Evolutionary conservation across 2,329 filamentous ascomycete genomes (phyloP), one percentile per base, ranked within the genome.

Genomic region (Daldinia sp.): DNA sequence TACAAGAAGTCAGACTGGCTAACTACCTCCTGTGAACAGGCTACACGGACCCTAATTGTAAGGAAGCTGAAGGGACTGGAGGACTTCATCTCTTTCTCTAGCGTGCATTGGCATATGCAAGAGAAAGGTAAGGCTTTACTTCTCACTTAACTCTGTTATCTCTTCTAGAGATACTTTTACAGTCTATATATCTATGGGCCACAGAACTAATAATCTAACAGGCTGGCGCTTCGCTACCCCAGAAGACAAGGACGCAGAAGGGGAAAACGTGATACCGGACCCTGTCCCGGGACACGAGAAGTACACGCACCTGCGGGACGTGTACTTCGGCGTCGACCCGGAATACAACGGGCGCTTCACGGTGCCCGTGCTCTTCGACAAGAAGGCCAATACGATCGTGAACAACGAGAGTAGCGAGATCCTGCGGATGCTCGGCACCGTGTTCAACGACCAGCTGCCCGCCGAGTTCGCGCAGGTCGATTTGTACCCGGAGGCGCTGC

Each of bases 331-430:
- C 72, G 88, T 88, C 26, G 88, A 95, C 74, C 85, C 88, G 0
- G 82, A 91, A 62, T 98, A 95, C 76, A 78, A 83, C 2, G 94
- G 92, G 0, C 88, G 94, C 12, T 97, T 94, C 79, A 97, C 94
- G 0, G 94, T 98, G 15, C 94, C 94, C 0, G 91, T 93, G 2
- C 85, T 98, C 62, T 97, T 92, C 82, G 93, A 97, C 81, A 93
- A 89, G 82, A 89, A 91, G 82, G 82, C 84, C 59, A 87, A 90
- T 75, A 87, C 84, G 37, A 97, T 97, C 76, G 94, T 97, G 69
- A 96, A 87, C 87, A 98, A 98, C 74, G 94, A 97, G 86, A 93
- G 92, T 80, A 90, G 90, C 73, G 94, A 98, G 82, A 97, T 98
- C 78, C 90, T 97, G 79, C 90, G 94, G 77, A 97, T 97, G 92